phyloP scores from a whole-genome alignment of 148 eudicot species.

The Rhododendron mucronatum region DNA sequence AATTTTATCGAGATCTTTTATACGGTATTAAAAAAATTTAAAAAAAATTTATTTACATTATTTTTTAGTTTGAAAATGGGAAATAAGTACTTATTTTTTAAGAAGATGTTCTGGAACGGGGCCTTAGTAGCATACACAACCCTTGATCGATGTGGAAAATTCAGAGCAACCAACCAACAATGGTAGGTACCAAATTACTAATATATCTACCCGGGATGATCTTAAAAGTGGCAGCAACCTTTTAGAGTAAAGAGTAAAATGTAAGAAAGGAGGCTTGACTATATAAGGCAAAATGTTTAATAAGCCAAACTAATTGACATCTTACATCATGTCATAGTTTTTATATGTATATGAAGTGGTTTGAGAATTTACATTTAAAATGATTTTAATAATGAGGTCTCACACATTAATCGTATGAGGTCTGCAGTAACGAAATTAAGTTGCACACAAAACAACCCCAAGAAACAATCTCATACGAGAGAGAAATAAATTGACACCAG shows the following conservation, averaged over 20 bases:
- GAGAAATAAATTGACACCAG: no score
- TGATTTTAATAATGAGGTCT: no score
- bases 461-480: no score
- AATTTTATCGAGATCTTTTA: no score
- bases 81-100: no score
- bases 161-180: not conserved
- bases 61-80: no score
- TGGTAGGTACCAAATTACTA: not conserved
- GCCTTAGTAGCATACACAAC: not conserved
- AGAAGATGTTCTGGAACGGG: no score
- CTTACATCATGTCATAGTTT: not conserved
- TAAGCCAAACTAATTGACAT: not conserved
- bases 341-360: not conserved
- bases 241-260: not conserved
- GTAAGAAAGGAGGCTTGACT: constrained; percentile 4
- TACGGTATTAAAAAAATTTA: no score
- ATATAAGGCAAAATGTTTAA: not conserved
- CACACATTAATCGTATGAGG: not conserved
- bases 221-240: not conserved
- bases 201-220: not conserved
- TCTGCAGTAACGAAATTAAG: not conserved
- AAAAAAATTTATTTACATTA: no score
- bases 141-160: not conserved
- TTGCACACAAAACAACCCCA: no score
- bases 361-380: not conserved